phyloP scores from a whole-genome alignment of 2,329 filamentous ascomycete genomes.

The Aspergillus floridensis region DNA sequence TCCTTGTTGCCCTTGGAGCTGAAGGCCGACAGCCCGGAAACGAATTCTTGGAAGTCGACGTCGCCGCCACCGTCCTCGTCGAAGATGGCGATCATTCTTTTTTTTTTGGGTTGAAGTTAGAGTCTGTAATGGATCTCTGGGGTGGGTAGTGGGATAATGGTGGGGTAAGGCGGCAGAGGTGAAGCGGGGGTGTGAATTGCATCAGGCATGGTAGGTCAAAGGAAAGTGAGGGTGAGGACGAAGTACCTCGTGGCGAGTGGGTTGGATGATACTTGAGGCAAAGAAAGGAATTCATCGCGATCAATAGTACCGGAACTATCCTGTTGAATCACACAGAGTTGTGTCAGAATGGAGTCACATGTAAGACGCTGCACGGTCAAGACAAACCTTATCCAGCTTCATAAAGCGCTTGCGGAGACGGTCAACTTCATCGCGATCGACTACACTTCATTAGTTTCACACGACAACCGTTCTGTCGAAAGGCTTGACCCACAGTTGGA shows the following conservation, averaged over 20 bases:
- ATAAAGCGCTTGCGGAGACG: constrained; percentile 95
- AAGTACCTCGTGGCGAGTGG: constrained; percentile 85
- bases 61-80: constrained; percentile 97
- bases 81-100: constrained; percentile 97
- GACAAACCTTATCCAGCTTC: constrained; percentile 89
- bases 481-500: constrained; percentile 74
- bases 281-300: constrained; percentile 93
- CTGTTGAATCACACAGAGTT: constrained; percentile 48
- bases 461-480: not conserved
- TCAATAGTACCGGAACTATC: constrained; percentile 98
- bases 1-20: constrained; percentile 98
- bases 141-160: not conserved
- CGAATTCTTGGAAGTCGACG: constrained; percentile 98
- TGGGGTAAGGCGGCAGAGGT: not conserved
- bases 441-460: constrained; percentile 47
- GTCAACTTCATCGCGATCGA: constrained; percentile 96
- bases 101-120: not conserved
- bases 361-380: not conserved
- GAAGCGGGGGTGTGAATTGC: not conserved
- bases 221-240: not conserved
- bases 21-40: constrained; percentile 91
- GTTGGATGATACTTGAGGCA: constrained; percentile 97
- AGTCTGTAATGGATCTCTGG: not conserved
- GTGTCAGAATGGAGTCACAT: not conserved
- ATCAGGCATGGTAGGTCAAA: not conserved